phyloP scores from a whole-genome alignment of 805 yeast genomes.

The Metschnikowia proteae region DNA sequence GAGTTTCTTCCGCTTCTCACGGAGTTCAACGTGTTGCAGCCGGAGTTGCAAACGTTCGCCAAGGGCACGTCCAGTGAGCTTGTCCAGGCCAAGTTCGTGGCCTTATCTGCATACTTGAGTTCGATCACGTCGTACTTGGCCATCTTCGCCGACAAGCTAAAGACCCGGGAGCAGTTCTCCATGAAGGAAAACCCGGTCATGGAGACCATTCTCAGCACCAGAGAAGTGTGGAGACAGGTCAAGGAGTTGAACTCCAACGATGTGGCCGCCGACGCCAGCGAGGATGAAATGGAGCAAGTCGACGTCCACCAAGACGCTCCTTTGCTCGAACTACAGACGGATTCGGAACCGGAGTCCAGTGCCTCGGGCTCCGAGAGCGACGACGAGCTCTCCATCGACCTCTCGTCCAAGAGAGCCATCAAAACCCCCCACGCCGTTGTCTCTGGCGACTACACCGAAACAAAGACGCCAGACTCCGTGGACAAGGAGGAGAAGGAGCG shows the following conservation, averaged over 20 bases:
- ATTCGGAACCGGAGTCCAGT: constrained; percentile 20
- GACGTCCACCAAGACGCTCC: constrained; percentile 8
- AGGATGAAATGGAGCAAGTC: not conserved
- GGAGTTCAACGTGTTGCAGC: constrained; percentile 49
- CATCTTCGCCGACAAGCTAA: constrained; percentile 55
- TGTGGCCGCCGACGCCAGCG: not conserved
- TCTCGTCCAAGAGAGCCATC: constrained; percentile 48
- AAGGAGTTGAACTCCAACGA: constrained; percentile 27
- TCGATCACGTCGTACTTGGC: constrained; percentile 78
- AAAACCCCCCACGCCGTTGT: constrained; percentile 23
- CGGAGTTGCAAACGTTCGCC: constrained; percentile 37
- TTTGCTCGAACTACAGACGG: constrained; percentile 15
- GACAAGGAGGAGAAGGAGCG: constrained; percentile 83
- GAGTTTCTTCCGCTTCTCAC: constrained; percentile 75
- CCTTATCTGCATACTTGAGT: constrained; percentile 76
- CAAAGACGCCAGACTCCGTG: constrained; percentile 63
- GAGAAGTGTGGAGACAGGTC: constrained; percentile 91
- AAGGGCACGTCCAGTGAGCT: constrained; percentile 24
- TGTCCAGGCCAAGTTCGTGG: constrained; percentile 52
- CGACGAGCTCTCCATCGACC: constrained; percentile 44
- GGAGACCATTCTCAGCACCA: constrained; percentile 75
- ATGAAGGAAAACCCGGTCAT: constrained; percentile 88
- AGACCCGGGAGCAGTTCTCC: constrained; percentile 50
- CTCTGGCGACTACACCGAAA: constrained; percentile 61
- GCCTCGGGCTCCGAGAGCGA: constrained; percentile 12